phyloP scores from a whole-genome alignment of 2,329 filamentous ascomycete species.

The Trichoderma harzianum region DNA sequence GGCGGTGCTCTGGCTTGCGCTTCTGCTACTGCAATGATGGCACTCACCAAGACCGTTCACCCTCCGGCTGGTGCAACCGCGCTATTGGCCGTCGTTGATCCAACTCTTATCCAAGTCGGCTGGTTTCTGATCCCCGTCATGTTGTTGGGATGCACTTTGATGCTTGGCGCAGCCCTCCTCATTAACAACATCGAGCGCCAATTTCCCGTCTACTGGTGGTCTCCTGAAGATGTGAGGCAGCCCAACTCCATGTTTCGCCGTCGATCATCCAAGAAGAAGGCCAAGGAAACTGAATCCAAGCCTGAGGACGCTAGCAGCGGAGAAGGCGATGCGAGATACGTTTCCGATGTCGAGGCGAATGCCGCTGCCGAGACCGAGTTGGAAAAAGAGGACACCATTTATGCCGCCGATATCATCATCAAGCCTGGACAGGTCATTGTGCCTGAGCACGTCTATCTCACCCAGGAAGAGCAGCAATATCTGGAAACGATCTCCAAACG shows the following conservation, averaged over 20 bases:
- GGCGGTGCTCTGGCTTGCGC: conserved; percentile 65
- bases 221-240: conserved; percentile 36
- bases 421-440: conserved; percentile 34
- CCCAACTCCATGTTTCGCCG: conserved; percentile 14
- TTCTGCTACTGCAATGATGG: conserved; percentile 61
- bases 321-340: conserved; percentile 10
- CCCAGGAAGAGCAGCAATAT: conserved; percentile 36
- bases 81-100: conserved; percentile 61
- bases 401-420: conserved; percentile 34
- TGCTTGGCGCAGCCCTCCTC: conserved; percentile 60
- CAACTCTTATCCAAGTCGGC: conserved; percentile 53
- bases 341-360: conserved; percentile 16
- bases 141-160: conserved; percentile 56
- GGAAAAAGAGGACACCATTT: conserved; percentile 20
- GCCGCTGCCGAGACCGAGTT: conserved; percentile 19
- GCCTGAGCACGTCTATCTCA: conserved; percentile 36
- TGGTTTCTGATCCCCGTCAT: conserved; percentile 67
- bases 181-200: conserved; percentile 67
- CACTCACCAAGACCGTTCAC: conserved; percentile 67
- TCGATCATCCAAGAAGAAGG: conserved; percentile 6
- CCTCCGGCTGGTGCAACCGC: conserved; percentile 74
- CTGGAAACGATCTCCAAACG: conserved; percentile 36
- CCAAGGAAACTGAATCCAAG: not conserved
- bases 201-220: conserved; percentile 72
- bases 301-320: not conserved